Evolutionary conservation across 2,329 filamentous ascomycete genomes (phyloP).

Genomic region (Alternaria ventricosa): DNA sequence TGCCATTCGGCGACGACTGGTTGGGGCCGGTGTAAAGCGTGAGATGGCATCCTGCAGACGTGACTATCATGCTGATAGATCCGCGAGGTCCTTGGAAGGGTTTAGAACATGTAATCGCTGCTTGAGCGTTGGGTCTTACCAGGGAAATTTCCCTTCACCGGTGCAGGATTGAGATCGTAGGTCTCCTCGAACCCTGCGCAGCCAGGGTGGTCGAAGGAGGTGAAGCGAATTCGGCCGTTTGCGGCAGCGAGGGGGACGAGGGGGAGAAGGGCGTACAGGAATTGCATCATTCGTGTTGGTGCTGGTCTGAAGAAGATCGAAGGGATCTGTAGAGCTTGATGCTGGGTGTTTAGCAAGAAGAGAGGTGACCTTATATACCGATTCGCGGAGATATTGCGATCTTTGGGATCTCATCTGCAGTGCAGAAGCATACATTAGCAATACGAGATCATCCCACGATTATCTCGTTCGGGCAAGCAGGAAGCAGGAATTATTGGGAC

Average conservation of each 20-base stretch:
- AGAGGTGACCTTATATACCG: background rate
- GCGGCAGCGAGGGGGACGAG: constrained; percentile 1
- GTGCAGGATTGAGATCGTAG: constrained; percentile 5
- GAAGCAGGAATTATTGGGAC: background rate
- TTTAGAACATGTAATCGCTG: background rate
- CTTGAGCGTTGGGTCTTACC: background rate
- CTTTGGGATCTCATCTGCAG: background rate
- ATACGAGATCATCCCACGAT: background rate
- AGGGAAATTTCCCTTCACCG: constrained; percentile 8
- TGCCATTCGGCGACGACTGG: constrained; percentile 3
- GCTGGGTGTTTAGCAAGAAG: background rate
- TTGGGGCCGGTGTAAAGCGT: constrained; percentile 10
- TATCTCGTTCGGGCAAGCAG: background rate
- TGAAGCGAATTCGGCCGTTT: constrained; percentile 4
- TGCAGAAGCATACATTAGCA: background rate
- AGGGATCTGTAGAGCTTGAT: background rate
- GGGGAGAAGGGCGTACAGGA: background rate
- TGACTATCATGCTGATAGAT: constrained; percentile 1
- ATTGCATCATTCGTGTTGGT: background rate
- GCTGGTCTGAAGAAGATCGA: background rate
- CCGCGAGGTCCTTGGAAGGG: constrained; percentile 4
- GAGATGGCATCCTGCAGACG: constrained; percentile 5
- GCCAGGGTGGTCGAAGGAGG: constrained; percentile 4
- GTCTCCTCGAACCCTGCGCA: constrained; percentile 8
- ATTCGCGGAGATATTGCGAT: background rate